These are phyloP conservation scores for Rheum nobile DNA, from an alignment of 148 eudicot species.

Conservation along the genomic window DNA sequence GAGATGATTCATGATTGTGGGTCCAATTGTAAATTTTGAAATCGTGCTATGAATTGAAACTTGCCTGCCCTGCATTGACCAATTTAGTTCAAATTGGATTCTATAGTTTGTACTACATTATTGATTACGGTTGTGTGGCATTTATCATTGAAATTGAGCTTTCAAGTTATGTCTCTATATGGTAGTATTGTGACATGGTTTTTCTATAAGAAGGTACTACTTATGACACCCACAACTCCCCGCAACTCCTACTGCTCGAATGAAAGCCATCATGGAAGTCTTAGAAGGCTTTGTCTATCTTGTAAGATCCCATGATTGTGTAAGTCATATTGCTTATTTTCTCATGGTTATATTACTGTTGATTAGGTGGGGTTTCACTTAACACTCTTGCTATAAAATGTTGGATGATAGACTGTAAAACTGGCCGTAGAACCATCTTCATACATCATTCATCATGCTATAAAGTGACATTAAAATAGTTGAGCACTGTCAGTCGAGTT, in stretches of 20 bases:
- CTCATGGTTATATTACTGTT: neutral
- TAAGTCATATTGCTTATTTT: neutral
- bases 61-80: neutral
- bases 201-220: slow-evolving; percentile 3
- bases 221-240: slow-evolving; percentile 94
- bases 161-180: too few species aligned
- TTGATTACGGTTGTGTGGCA: too few species aligned
- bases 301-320: slow-evolving; percentile 31
- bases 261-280: slow-evolving; percentile 81
- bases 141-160: too few species aligned
- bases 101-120: neutral
- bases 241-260: slow-evolving; percentile 69
- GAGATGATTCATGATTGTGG: neutral
- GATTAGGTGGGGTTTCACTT: neutral
- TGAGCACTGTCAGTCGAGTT: too few species aligned
- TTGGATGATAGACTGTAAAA: too few species aligned
- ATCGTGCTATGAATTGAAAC: neutral
- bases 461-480: too few species aligned
- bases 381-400: neutral
- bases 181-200: neutral
- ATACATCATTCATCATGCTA: neutral
- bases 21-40: slow-evolving; percentile 10
- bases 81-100: neutral
- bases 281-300: slow-evolving; percentile 89
- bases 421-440: too few species aligned